Conservation (phyloP, 306 rosid species). For the Cicer chorassanicum region DNA sequence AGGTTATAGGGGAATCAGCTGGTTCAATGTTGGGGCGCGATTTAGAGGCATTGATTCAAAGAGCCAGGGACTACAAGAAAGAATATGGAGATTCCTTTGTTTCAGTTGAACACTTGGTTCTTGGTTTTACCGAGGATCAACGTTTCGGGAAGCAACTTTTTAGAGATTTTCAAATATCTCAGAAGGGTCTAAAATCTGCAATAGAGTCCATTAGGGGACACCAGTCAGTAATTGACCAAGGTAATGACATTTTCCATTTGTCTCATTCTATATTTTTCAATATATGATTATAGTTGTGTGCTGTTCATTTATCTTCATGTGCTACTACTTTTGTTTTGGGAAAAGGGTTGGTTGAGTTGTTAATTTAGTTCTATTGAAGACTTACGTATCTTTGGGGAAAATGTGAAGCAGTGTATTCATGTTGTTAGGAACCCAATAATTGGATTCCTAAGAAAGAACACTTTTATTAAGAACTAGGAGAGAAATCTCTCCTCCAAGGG, state of each 20-base stretch:
- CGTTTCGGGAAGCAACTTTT: constrained; percentile 90
- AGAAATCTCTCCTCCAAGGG: too few relatives aligned
- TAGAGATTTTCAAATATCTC: constrained; percentile 80
- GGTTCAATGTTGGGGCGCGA: constrained; percentile 97
- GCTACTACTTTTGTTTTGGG: constrained; percentile 8
- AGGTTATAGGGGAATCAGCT: constrained; percentile 86
- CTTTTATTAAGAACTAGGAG: too few relatives aligned
- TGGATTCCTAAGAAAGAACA: too few relatives aligned
- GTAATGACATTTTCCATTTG: constrained; percentile 48
- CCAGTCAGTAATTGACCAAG: constrained; percentile 96
- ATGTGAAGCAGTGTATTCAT: background rate
- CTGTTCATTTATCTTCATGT: constrained; percentile 27
- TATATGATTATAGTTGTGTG: background rate
- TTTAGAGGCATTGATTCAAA: constrained; percentile 87
- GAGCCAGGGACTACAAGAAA: constrained; percentile 85
- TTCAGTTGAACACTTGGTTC: constrained; percentile 97
- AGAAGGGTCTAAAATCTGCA: constrained; percentile 73
- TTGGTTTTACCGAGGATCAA: constrained; percentile 79
- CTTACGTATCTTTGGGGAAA: background rate
- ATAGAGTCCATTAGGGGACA: constrained; percentile 85
- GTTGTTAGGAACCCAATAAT: background rate
- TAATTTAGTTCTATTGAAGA: constrained; percentile 8
- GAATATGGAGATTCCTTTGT: constrained; percentile 94
- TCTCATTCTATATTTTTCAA: background rate
- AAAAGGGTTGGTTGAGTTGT: background rate